Base-by-base conservation (phyloP, 441 rosid genomes). In the Syzygium syzygioides region DNA sequence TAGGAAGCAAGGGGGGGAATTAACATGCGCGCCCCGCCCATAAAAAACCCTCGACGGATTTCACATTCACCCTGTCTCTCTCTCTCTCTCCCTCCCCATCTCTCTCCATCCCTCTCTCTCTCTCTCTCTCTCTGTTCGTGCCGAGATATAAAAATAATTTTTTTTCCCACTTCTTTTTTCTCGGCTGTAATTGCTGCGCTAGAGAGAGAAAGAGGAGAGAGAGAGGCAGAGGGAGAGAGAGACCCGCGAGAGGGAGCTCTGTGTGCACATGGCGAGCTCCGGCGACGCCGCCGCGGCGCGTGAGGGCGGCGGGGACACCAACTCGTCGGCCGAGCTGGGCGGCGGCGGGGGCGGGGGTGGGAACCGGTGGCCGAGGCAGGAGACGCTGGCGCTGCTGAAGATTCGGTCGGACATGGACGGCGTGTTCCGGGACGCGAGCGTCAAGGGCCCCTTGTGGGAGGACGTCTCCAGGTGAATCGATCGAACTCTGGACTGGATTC, bases 1-100 rank as follows among this genome's bases (percentile, higher is more conserved):
- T 7, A 7, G 7, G 48, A 45, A 45, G 48, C 8, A 45, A 9
- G 48, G 48, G 45, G 48, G 48, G 48, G 48, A 1, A 45, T 45
- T 45, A 45, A 7, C 7, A 7, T 5, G 1, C 30, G 28, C 5
- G n/a, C 4, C 92, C 94, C 88, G 34, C 91, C 11, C 95, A 88
- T 92, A 91, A 93, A 93, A 93, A 91, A 92, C 94, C 94, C 93
- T 89, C 85, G 87, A 56, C 79, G 87, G 94, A 92, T 90, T 94
- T 96, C 96, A 94, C 92, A 71, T 71, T 71, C 80, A 71, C 80
- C 26, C 62, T 12, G 1, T 25, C 2, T 26, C 10, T 41, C 7
- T 68, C 48, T 32, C 32, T 60, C 41, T n/a, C 90, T 12, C 1
- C 4, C 34, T 32, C 34, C 34, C 34, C 34, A 3, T 32, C 34